Percentiles rank a stretch among this genome's conserved stretches.
Evolutionary conservation across 2,329 filamentous ascomycete species (phyloP).

Genomic region (Ceratocystis destructans): DNA sequence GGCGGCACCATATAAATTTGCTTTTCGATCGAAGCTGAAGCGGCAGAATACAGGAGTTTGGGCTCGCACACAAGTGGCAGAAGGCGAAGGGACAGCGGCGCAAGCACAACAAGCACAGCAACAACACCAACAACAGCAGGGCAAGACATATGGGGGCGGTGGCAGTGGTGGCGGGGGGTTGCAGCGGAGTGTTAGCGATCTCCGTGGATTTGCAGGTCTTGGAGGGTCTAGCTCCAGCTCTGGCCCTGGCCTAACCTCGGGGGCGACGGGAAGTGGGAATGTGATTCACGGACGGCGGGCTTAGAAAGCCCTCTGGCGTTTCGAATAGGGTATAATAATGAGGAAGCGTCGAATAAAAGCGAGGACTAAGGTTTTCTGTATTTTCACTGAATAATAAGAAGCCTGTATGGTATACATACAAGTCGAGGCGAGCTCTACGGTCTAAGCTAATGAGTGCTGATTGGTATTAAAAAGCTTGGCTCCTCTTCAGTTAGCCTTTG

Average conservation of each 20-base stretch:
- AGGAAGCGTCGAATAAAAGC: too few species aligned
- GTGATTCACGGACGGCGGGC: constrained; percentile 9
- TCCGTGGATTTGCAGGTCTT: not conserved
- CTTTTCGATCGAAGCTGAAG: constrained; percentile 11
- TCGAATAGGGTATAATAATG: not conserved
- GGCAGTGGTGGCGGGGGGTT: not conserved
- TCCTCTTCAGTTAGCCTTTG: too few species aligned
- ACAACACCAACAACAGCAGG: not conserved
- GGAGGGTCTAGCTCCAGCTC: too few species aligned
- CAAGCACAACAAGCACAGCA: not conserved
- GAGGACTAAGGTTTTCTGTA: too few species aligned
- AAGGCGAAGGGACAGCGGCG: not conserved
- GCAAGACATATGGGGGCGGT: not conserved
- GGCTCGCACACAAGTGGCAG: constrained; percentile 7
- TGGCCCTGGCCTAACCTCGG: not conserved
- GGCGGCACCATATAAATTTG: constrained; percentile 3
- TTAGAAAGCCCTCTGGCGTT: not conserved
- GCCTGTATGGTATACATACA: not conserved
- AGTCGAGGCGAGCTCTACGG: too few species aligned
- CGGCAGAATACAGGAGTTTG: constrained; percentile 7
- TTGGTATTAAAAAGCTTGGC: too few species aligned
- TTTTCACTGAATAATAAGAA: not conserved
- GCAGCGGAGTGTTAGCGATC: not conserved
- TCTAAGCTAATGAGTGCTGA: too few species aligned
- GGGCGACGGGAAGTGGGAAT: not conserved